These are phyloP conservation scores for Metarhizium guizhouense DNA, from an alignment of 2,329 filamentous ascomycete genomes.

Conservation along the genomic window DNA sequence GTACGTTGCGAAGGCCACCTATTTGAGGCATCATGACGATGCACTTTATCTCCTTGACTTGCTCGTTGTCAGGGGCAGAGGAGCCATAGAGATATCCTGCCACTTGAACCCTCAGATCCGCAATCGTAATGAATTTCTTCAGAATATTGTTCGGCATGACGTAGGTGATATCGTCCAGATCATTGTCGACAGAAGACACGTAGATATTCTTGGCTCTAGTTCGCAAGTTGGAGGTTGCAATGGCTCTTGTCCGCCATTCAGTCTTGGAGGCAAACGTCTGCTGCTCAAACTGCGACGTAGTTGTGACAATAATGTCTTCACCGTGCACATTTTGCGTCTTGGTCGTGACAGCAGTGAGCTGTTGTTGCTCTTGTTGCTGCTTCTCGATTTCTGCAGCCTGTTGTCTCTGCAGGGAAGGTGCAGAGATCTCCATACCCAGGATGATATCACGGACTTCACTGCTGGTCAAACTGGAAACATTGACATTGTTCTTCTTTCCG, in stretches of 20 bases:
- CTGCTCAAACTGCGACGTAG: conserved; percentile 95
- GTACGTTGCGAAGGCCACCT: conserved; percentile 83
- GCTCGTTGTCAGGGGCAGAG: conserved; percentile 87
- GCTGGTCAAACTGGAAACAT: conserved; percentile 90
- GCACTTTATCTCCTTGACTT: conserved; percentile 93
- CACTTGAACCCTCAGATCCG: conserved; percentile 92
- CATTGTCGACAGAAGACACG: conserved; percentile 90
- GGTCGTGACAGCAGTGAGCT: conserved; percentile 93
- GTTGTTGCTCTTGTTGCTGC: conserved; percentile 93
- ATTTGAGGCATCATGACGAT: conserved; percentile 98
- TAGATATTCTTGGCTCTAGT: conserved; percentile 97
- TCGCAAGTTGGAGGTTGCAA: conserved; percentile 90
- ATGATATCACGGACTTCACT: conserved; percentile 98
- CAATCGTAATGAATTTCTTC: conserved; percentile 96
- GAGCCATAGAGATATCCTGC: conserved; percentile 91
- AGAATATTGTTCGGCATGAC: conserved; percentile 99
- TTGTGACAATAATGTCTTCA: conserved; percentile 96
- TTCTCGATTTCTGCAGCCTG: conserved; percentile 98
- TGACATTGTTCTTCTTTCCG: conserved; percentile 99
- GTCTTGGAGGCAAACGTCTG: conserved; percentile 98
- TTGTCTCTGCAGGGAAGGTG: conserved; percentile 94
- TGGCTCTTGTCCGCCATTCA: conserved; percentile 93
- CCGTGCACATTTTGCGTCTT: conserved; percentile 97
- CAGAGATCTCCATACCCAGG: conserved; percentile 97
- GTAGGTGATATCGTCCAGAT: conserved; percentile 86